Evolutionary conservation across 306 rosid species (phyloP).

Genomic region (Trifolium subterraneum): DNA sequence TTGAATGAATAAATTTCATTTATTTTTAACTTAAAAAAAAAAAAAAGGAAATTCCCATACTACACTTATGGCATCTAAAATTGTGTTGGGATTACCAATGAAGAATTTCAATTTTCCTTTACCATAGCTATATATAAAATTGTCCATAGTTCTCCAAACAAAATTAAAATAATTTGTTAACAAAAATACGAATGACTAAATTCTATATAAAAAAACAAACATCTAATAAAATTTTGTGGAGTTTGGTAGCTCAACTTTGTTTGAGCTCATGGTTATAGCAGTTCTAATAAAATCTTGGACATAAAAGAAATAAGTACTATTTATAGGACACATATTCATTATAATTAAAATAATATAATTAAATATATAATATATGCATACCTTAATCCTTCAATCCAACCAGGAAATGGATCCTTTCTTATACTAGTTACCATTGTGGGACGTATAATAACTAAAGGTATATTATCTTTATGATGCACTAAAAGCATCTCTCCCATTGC

Average conservation of each 20-base stretch:
- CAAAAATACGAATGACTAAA: no score
- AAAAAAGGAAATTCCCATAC: no score
- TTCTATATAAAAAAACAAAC: no score
- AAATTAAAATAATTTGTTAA: background rate
- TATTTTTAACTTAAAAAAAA: no score
- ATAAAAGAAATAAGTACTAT: no score
- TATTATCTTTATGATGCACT: background rate
- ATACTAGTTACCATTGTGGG: conserved; percentile 29
- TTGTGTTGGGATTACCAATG: conserved; percentile 41
- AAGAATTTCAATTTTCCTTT: conserved; percentile 50
- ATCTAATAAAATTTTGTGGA: no score
- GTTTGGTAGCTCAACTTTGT: no score
- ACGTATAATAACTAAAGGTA: conserved; percentile 35
- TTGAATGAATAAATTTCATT: no score
- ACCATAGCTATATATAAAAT: conserved; percentile 41
- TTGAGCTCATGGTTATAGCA: no score
- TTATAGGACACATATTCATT: no score
- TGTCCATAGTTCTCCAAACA: conserved; percentile 52
- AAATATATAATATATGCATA: background rate
- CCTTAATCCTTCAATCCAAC: conserved; percentile 41
- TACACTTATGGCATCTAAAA: conserved; percentile 46
- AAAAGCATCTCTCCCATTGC: conserved; percentile 55
- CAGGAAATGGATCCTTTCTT: background rate
- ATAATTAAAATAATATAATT: no score
- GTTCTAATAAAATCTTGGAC: no score